phyloP scores from a whole-genome alignment of 345 rosid genomes.

The Dipteronia dyeriana region DNA sequence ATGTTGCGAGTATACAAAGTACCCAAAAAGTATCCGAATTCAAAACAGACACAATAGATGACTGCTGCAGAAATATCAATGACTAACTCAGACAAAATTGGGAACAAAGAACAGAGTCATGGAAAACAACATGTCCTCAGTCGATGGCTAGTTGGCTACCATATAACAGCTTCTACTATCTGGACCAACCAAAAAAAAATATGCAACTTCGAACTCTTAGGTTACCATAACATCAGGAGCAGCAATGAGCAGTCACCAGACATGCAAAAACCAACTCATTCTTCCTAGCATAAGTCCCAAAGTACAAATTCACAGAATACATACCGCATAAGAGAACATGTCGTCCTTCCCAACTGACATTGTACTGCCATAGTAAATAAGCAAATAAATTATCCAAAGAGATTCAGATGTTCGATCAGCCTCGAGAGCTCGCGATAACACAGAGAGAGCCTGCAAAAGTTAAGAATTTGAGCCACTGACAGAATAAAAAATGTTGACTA shows the following conservation, averaged over 20 bases:
- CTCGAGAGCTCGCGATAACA: constrained; percentile 80
- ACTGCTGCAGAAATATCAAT: neutral
- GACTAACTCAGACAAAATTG: neutral
- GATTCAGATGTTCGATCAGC: constrained; percentile 67
- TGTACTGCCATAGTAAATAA: constrained; percentile 51
- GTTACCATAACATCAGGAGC: no score
- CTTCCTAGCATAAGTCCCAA: constrained; percentile 9
- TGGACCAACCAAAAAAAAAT: neutral
- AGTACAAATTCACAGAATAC: constrained; percentile 29
- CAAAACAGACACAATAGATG: neutral
- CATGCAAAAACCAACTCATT: constrained; percentile 17
- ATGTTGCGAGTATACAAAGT: constrained; percentile 1
- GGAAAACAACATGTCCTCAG: neutral
- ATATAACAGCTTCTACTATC: neutral
- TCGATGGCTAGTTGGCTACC: neutral
- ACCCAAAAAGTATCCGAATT: neutral
- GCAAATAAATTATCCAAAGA: constrained; percentile 82
- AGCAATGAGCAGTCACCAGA: constrained; percentile 2
- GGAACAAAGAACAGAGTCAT: neutral
- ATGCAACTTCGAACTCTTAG: neutral
- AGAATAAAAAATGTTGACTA: constrained; percentile 6
- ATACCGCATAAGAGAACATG: constrained; percentile 78
- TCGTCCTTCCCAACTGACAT: constrained; percentile 57
- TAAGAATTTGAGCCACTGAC: constrained; percentile 17
- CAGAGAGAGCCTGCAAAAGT: constrained; percentile 69